Percentiles rank a stretch among this genome's conserved stretches.
These are phyloP conservation scores for Streptanthus diversifolius DNA, from an alignment of 345 rosid genomes.

Conservation along the genomic window DNA sequence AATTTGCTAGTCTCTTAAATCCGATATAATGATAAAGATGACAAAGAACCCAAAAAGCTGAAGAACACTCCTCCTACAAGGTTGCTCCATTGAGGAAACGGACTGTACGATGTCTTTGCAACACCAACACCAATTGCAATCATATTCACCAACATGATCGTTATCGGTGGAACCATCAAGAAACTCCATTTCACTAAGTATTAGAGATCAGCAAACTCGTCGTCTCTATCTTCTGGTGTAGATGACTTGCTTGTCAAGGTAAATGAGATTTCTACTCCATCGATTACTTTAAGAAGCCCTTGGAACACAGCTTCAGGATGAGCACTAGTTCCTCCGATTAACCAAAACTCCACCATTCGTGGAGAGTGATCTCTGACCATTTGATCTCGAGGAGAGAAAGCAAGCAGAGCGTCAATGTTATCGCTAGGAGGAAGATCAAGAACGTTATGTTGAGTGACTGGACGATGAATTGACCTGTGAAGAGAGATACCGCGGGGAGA, in stretches of 20 bases:
- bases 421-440: neutral
- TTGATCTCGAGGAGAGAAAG: neutral
- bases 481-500: neutral
- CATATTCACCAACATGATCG: neutral
- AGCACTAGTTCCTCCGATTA: neutral
- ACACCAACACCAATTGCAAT: neutral
- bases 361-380: neutral
- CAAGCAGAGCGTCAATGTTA: neutral
- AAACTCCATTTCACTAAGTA: neutral
- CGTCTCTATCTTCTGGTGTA: neutral
- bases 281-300: neutral
- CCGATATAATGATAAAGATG: neutral
- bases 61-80: constrained; percentile 2
- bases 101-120: neutral
- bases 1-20: too few species aligned
- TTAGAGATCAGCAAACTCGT: neutral
- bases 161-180: neutral
- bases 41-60: neutral
- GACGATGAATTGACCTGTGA: neutral
- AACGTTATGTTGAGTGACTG: neutral
- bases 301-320: neutral
- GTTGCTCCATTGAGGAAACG: constrained; percentile 3
- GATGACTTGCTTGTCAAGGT: neutral
- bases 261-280: neutral
- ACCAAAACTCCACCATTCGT: constrained; percentile 1